phyloP scores from a whole-genome alignment of 257 asterid genomes.

The Euphrasia confusa region DNA sequence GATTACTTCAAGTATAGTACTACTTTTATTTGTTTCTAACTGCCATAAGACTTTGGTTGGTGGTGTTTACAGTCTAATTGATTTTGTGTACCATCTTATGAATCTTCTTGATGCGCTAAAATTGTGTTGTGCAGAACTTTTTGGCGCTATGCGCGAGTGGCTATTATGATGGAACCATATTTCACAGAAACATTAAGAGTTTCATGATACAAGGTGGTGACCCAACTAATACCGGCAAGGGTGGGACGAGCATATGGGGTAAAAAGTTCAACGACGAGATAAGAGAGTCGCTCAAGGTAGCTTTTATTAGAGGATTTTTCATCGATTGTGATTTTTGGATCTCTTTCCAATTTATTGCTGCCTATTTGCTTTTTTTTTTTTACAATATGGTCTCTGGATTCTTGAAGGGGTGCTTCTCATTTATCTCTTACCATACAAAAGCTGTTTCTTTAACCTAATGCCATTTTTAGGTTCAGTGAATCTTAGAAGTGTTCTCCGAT shows the following conservation, averaged over 20 bases:
- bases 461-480: neutral
- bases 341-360: conserved; percentile 2
- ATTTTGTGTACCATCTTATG: neutral
- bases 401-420: neutral
- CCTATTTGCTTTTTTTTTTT: neutral
- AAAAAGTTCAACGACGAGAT: conserved; percentile 88
- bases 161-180: conserved; percentile 89
- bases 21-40: neutral
- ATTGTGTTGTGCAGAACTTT: conserved; percentile 60
- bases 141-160: conserved; percentile 90
- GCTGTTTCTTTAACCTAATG: neutral
- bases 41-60: neutral
- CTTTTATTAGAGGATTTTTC: conserved; percentile 10
- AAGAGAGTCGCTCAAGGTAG: conserved; percentile 94
- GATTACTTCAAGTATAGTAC: neutral
- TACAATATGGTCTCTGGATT: neutral
- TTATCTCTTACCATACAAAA: neutral
- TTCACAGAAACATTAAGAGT: conserved; percentile 87
- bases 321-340: conserved; percentile 17
- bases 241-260: conserved; percentile 96
- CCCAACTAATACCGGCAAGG: conserved; percentile 93
- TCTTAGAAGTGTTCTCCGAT: neutral
- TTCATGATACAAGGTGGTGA: conserved; percentile 99
- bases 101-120: conserved; percentile 12
- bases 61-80: neutral